Evolutionary conservation across 2,329 filamentous ascomycete species (phyloP).

Genomic region (Sarocladium brachiariae): DNA sequence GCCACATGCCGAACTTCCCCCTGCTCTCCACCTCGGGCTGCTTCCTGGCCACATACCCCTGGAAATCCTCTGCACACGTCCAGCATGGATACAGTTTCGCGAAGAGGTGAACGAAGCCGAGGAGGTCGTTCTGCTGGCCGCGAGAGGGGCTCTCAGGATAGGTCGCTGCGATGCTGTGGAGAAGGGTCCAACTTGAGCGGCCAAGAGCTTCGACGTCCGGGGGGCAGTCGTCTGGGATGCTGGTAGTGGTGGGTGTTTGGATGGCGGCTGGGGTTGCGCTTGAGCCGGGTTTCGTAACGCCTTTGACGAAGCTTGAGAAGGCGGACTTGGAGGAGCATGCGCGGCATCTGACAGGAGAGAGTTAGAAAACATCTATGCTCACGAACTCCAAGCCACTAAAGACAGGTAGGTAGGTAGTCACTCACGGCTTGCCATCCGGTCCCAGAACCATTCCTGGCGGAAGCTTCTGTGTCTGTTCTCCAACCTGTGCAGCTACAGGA

Average conservation of each 20-base stretch:
- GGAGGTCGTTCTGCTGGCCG: slow-evolving; percentile 67
- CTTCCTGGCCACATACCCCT: slow-evolving; percentile 68
- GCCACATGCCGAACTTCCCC: slow-evolving; percentile 71
- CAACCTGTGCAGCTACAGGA: background rate
- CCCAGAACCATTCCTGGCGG: slow-evolving; percentile 69
- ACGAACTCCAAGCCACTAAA: no score
- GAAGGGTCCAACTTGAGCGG: slow-evolving; percentile 83
- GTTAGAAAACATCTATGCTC: no score
- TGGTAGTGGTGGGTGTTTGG: slow-evolving; percentile 22
- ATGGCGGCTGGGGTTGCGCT: slow-evolving; percentile 17
- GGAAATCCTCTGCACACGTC: slow-evolving; percentile 91
- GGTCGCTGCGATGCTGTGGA: slow-evolving; percentile 83
- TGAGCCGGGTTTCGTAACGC: slow-evolving; percentile 15
- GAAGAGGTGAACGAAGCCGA: slow-evolving; percentile 72
- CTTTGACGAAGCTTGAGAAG: slow-evolving; percentile 17
- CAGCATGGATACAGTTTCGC: slow-evolving; percentile 90
- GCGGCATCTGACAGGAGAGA: slow-evolving; percentile 22
- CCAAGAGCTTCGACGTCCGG: slow-evolving; percentile 85
- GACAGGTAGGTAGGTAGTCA: no score
- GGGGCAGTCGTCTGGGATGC: slow-evolving; percentile 53
- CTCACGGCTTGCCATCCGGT: slow-evolving; percentile 80
- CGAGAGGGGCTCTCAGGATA: slow-evolving; percentile 68
- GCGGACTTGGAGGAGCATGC: slow-evolving; percentile 24
- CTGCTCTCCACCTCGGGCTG: slow-evolving; percentile 53
- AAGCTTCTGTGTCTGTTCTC: slow-evolving; percentile 37